phyloP scores from a whole-genome alignment of 495 filamentous ascomycete genomes.

The Apiosordaria backusii region DNA sequence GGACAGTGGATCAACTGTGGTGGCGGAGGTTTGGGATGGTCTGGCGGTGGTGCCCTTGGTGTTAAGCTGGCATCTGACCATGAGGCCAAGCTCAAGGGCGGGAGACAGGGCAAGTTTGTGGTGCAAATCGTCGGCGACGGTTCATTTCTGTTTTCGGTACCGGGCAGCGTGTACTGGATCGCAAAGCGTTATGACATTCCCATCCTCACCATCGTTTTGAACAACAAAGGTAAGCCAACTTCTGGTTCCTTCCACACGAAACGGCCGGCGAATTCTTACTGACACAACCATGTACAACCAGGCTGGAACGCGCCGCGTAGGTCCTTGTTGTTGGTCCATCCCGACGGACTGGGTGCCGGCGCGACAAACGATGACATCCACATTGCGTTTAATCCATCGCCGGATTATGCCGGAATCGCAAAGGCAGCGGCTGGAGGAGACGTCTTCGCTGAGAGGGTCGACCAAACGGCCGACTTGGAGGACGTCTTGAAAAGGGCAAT shows the following conservation, averaged over 20 bases:
- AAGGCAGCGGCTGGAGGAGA: conserved; percentile 78
- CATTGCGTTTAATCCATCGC: conserved; percentile 79
- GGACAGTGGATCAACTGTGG: conserved; percentile 92
- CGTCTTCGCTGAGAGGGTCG: conserved; percentile 58
- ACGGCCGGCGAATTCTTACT: not conserved
- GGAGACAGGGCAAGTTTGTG: conserved; percentile 73
- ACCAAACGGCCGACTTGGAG: conserved; percentile 59
- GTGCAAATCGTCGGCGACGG: conserved; percentile 93
- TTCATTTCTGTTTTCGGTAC: conserved; percentile 84
- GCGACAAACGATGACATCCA: conserved; percentile 84
- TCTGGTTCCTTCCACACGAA: conserved; percentile 3
- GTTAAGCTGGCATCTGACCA: conserved; percentile 79
- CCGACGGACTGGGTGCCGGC: conserved; percentile 71
- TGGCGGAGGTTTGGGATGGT: conserved; percentile 91
- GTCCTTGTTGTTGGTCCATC: conserved; percentile 77
- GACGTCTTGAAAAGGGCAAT: conserved; percentile 62
- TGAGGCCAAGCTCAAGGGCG: conserved; percentile 55
- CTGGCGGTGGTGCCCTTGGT: conserved; percentile 81
- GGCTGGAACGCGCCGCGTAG: conserved; percentile 83
- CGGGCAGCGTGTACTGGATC: conserved; percentile 93
- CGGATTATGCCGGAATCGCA: conserved; percentile 89
- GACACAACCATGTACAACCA: conserved; percentile 26
- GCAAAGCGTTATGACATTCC: conserved; percentile 80
- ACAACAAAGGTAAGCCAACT: conserved; percentile 69
- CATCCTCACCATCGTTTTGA: conserved; percentile 84